A percentile compares a stretch with the other conserved stretches of the same genome.
Evolutionary conservation across 2,329 filamentous ascomycete genomes (phyloP).

Genomic region (Didymosphaeria variabile): DNA sequence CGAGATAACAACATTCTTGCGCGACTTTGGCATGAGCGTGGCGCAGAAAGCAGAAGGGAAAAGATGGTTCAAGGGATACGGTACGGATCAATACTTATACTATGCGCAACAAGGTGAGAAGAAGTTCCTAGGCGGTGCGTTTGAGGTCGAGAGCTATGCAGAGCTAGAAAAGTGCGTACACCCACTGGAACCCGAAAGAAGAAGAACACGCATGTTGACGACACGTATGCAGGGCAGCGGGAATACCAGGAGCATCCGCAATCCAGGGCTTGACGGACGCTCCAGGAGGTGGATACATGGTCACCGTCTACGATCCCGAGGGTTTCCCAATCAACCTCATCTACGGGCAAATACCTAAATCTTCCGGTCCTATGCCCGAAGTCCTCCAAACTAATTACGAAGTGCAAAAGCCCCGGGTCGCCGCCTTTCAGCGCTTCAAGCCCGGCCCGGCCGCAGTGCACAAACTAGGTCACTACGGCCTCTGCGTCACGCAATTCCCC

Average conservation of each 20-base stretch:
- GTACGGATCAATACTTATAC: constrained; percentile 67
- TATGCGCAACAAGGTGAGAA: constrained; percentile 61
- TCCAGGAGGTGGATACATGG: constrained; percentile 63
- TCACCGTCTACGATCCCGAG: constrained; percentile 59
- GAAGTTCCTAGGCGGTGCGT: constrained; percentile 67
- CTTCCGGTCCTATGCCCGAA: constrained; percentile 58
- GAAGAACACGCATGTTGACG: background rate
- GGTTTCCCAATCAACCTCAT: constrained; percentile 67
- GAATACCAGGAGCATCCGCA: constrained; percentile 58
- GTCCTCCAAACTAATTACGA: constrained; percentile 57
- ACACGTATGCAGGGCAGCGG: constrained; percentile 51
- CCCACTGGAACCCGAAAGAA: background rate
- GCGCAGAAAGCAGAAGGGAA: constrained; percentile 39
- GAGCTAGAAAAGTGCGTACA: constrained; percentile 58
- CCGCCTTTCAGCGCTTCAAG: constrained; percentile 62
- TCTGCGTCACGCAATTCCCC: constrained; percentile 51
- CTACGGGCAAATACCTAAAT: constrained; percentile 60
- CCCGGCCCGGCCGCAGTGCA: constrained; percentile 60
- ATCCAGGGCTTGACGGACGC: constrained; percentile 61
- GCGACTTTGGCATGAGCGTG: constrained; percentile 48
- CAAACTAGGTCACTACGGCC: constrained; percentile 61
- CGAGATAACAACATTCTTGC: constrained; percentile 57
- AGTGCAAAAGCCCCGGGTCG: constrained; percentile 55
- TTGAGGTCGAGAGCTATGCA: constrained; percentile 64
- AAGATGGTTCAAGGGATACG: constrained; percentile 70